phyloP scores from a whole-genome alignment of 495 filamentous ascomycete genomes.

The Letharia columbiana region DNA sequence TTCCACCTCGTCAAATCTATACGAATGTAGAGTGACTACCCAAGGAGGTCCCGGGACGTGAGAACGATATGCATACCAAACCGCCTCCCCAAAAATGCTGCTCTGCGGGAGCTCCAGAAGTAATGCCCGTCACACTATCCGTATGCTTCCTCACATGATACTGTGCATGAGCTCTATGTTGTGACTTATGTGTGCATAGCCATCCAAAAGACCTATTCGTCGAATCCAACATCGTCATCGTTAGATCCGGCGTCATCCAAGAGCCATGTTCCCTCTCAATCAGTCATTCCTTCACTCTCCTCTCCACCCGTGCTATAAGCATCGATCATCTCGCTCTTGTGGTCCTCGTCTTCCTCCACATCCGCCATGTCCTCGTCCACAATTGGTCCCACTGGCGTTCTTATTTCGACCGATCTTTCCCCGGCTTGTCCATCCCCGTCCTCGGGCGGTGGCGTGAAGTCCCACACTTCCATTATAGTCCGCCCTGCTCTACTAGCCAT shows the following conservation, averaged over 20 bases:
- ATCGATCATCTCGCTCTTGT: constrained; percentile 5
- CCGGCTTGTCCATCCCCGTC: constrained; percentile 27
- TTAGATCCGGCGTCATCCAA: background rate
- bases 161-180: background rate
- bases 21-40: too few species aligned
- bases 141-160: background rate
- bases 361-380: constrained; percentile 24
- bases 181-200: background rate
- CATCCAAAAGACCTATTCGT: background rate
- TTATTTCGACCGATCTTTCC: constrained; percentile 5
- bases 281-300: constrained; percentile 20
- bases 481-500: constrained; percentile 75
- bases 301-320: constrained; percentile 4
- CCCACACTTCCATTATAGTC: constrained; percentile 89
- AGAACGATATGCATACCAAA: background rate
- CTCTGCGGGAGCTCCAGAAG: background rate
- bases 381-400: constrained; percentile 1
- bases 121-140: background rate
- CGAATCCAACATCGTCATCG: background rate
- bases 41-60: too few species aligned
- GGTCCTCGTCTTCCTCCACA: constrained; percentile 17
- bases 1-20: too few species aligned
- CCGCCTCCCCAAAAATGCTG: background rate
- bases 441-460: constrained; percentile 24
- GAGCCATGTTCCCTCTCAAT: constrained; percentile 8